Evolutionary conservation across 2,329 filamentous ascomycete species (phyloP).

Genomic region (Hypoxylon sp.): DNA sequence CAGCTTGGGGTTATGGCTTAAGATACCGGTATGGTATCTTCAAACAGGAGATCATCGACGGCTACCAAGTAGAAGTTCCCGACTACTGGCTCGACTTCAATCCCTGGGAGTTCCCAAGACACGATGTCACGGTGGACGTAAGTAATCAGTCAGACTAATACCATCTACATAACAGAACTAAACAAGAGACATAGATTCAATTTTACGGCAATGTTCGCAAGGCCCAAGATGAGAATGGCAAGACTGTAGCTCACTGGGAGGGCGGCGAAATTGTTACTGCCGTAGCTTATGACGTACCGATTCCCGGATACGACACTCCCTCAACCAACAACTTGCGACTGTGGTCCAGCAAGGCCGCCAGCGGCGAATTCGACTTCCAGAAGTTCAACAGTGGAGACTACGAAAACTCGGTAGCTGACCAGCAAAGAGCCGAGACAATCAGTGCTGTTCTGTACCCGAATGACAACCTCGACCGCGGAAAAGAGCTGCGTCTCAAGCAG

Average conservation of each 20-base stretch:
- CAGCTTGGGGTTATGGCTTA: slow-evolving; percentile 96
- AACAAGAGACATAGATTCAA: slow-evolving; percentile 71
- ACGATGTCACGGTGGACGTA: slow-evolving; percentile 92
- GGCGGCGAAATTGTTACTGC: slow-evolving; percentile 93
- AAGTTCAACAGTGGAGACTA: slow-evolving; percentile 99
- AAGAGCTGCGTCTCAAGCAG: slow-evolving; percentile 97
- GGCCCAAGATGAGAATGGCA: slow-evolving; percentile 79
- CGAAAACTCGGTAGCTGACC: slow-evolving; percentile 96
- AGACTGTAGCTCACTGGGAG: slow-evolving; percentile 82
- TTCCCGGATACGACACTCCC: slow-evolving; percentile 88
- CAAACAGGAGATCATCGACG: slow-evolving; percentile 98
- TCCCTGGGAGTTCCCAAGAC: slow-evolving; percentile 97
- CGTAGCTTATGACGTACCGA: slow-evolving; percentile 91
- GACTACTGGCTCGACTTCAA: slow-evolving; percentile 99
- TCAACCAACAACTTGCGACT: slow-evolving; percentile 97
- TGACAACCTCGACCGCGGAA: slow-evolving; percentile 94
- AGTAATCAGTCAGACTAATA: slow-evolving; percentile 47
- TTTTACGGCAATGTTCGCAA: slow-evolving; percentile 91
- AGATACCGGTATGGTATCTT: slow-evolving; percentile 98
- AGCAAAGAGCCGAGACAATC: slow-evolving; percentile 98
- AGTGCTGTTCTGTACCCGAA: slow-evolving; percentile 98
- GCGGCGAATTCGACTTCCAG: slow-evolving; percentile 98
- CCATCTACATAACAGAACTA: slow-evolving; percentile 4
- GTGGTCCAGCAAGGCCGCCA: slow-evolving; percentile 97
- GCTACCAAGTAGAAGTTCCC: slow-evolving; percentile 97